Base-by-base conservation (phyloP, 164 flowering plant species). In the Berberis thunbergii region DNA sequence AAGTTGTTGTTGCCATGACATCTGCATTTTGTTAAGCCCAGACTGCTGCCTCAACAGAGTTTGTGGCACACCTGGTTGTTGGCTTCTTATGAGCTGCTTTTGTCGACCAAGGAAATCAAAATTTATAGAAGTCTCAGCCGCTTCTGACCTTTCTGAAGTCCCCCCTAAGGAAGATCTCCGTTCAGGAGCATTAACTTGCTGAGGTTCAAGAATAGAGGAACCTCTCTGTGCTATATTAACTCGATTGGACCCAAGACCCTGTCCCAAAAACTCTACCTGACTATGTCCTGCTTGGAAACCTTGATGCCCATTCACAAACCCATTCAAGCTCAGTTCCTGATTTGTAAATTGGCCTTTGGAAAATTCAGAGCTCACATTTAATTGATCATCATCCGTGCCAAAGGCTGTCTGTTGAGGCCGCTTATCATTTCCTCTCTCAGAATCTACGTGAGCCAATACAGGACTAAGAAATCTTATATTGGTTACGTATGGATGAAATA, bases 1-100 rank as follows among this genome's bases (percentile, higher is more conserved):
- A 3, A 80, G 26, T 1, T 84, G 88, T 62, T 81, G 88, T 73
- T 86, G 91, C 77, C 83, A 71, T 67, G 78, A 62, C 26, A 26
- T 26, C 68, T 77, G 80, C 71, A 80, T 75, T 55, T 85, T 90
- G 78, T 41, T 71, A 11, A 69, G 52, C 41, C 83, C 83, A 64
- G 78, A 69, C 67, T 74, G 85, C 74, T 79, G 83, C 72, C 76
- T 74, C 39, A 72, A 62, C 13, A 43, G 62, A 71, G 77, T 72
- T 60, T 75, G 86, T 10, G 76, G 73, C 77, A 79, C 68, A 45
- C 77, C 77, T 53, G 73, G 59, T 49, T 78, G 75, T 62, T 70
- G 81, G 52, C 72, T 70, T 67, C 72, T 72, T 73, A 74, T 65
- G 53, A 65, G 62, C 60, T 64, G 73, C 55, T 70, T 71, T 53